Evolutionary conservation across 345 rosid genomes (phyloP).

Genomic region (sweet orange (Citrus sinensis)): DVS_A1.0 CM039167.1:7277001-7277500

Average conservation of each 20-base stretch:
- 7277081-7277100: too few species aligned
- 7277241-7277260: neutral
- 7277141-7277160: too few species aligned
- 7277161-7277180: too few species aligned
- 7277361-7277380: too few species aligned
- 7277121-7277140: too few species aligned
- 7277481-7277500: too few species aligned
- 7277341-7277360: too few species aligned
- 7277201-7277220: neutral
- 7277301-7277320: neutral
- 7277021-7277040: too few species aligned
- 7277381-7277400: too few species aligned
- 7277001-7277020: too few species aligned
- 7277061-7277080: too few species aligned
- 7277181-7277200: neutral
- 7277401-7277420: neutral
- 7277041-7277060: too few species aligned
- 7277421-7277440: neutral
- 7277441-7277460: neutral
- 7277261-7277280: neutral
- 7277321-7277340: neutral
- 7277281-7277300: neutral
- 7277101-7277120: accelerated
- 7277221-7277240: neutral
- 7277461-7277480: neutral